These are phyloP conservation scores for Ophiostoma quercus DNA, from an alignment of 2,329 filamentous ascomycete species.

Conservation along the genomic window DNA sequence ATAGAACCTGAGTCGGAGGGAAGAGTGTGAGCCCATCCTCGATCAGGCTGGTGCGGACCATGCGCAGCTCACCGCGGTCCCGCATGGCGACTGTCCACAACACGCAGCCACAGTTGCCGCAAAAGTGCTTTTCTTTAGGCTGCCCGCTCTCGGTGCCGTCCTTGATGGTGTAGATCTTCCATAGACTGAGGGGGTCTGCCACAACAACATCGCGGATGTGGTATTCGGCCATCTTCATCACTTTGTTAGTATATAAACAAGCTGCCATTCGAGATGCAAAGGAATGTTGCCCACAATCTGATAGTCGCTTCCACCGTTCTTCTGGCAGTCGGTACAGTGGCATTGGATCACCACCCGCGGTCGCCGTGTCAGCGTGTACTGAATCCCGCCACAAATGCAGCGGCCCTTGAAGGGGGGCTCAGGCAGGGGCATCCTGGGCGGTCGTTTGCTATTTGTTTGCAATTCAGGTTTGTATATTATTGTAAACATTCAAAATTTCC, in stretches of 20 bases:
- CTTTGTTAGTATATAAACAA: background rate
- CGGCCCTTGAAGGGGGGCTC: conserved; percentile 24
- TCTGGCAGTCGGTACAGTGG: conserved; percentile 28
- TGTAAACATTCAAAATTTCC: no score
- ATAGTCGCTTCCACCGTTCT: conserved; percentile 25
- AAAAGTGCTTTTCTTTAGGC: conserved; percentile 29
- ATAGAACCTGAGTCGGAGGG: conserved; percentile 25
- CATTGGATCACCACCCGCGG: conserved; percentile 27
- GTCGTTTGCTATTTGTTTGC: background rate
- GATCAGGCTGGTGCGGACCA: conserved; percentile 27
- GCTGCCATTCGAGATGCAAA: background rate
- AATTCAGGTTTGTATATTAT: background rate
- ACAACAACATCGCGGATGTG: conserved; percentile 27
- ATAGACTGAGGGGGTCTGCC: conserved; percentile 24
- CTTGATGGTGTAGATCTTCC: conserved; percentile 27
- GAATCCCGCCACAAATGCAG: conserved; percentile 28
- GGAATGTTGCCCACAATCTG: conserved; percentile 24
- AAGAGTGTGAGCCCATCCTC: conserved; percentile 25
- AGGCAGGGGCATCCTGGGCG: background rate
- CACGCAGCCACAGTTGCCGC: conserved; percentile 28
- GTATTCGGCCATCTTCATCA: conserved; percentile 26
- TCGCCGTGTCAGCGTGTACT: conserved; percentile 25
- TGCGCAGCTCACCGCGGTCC: conserved; percentile 25
- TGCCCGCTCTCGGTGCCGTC: conserved; percentile 27
- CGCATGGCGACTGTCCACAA: conserved; percentile 28